Base-by-base conservation (phyloP, 163 green algal genomes). In the Scenedesmus sp. region DNA sequence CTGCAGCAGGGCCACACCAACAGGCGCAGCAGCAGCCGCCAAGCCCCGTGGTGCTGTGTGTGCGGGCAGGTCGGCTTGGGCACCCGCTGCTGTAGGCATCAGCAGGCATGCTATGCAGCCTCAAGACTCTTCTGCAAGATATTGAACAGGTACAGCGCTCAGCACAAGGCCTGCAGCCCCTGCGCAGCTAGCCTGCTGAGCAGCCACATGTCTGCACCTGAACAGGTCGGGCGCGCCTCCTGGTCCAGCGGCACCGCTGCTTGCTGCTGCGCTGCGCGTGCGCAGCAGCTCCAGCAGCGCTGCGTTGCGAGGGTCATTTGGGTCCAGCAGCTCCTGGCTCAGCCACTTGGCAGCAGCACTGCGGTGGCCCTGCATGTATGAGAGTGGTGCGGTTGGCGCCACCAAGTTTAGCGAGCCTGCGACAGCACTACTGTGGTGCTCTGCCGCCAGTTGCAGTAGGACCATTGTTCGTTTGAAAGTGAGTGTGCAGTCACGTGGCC, bases 301-400 rank as follows among this genome's bases (percentile, higher is more conserved):
- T 2, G 94, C 94, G 85, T 96, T 96, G 68, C 92, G 92, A 10
- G 94, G 94, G 90, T 96, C 94, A 65, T 96, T 95, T 76, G 94
- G 94, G 92, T 96, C 93, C 22, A 96, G 80, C 26, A 87, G 81
- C 51, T 94, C 56, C n/a, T 94, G 44, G 24, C 42, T 76, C 84
- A 96, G 85, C 93, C 93, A 96, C 30, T 93, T 91, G 73, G 92
- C 84, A 40, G 95, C 87, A 43, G 90, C 83, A 7, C 86, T 68
- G 46, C 91, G 85, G 88, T 92, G 92, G 26, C 79, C 83, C 90
- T 96, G 70, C 70, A 80, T 26, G 70, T 6, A 15, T 35, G 33
- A 22, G n/a, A 4, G 2, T n/a, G 51, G 12, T 13, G 79, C 35
- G 51, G 43, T 35, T 49, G 82, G n/a, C 24, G 51, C 53, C 44